phyloP scores from a whole-genome alignment of 23 red algal genomes.

The Gracilariopsis chorda region DNA sequence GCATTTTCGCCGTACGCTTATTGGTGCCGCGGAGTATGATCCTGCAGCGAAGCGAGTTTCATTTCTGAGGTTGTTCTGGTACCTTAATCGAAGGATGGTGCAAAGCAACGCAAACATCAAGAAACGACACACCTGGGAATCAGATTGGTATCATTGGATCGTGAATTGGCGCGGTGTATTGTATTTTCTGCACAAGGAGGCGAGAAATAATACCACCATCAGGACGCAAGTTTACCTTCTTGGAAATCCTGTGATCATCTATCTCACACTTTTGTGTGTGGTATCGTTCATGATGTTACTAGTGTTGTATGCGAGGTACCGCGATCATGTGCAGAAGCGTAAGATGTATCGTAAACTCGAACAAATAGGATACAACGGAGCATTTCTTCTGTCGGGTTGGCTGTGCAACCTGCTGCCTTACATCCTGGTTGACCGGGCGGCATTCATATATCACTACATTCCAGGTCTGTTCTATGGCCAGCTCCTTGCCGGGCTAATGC shows the following conservation, averaged over 20 bases:
- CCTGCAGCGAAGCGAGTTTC: constrained; percentile 23
- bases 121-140: constrained; percentile 85
- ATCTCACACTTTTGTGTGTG: constrained; percentile 34
- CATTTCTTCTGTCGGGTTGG: constrained; percentile 77
- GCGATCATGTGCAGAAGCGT: neutral
- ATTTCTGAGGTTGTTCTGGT: constrained; percentile 74
- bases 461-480: constrained; percentile 89
- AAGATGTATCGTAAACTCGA: neutral
- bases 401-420: constrained; percentile 89
- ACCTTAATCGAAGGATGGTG: constrained; percentile 90
- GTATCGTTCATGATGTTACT: neutral
- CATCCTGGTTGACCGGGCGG: constrained; percentile 82
- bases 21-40: constrained; percentile 77
- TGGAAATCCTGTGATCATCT: constrained; percentile 87
- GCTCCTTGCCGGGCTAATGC: constrained; percentile 58
- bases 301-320: constrained; percentile 17
- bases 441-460: constrained; percentile 98
- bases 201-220: neutral
- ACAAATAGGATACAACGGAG: constrained; percentile 36
- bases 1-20: constrained; percentile 67
- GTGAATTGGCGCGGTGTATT: constrained; percentile 85
- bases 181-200: constrained; percentile 68
- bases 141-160: constrained; percentile 93
- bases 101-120: constrained; percentile 78
- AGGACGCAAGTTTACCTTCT: constrained; percentile 83